These are phyloP conservation scores for Xylaria multiplex DNA, from an alignment of 2,329 filamentous ascomycete species.

Conservation along the genomic window DNA sequence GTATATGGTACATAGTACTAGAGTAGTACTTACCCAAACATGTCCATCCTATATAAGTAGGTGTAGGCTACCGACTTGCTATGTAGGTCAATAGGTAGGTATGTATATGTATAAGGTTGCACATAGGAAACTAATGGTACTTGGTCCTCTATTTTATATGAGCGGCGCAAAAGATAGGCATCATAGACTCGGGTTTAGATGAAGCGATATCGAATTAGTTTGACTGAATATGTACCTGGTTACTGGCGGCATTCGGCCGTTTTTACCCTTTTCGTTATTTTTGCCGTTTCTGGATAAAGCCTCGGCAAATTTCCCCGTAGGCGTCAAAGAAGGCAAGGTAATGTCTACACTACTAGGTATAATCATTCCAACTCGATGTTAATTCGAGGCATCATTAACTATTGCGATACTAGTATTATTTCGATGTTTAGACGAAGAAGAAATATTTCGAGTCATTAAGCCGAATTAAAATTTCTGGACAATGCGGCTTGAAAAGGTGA, in stretches of 20 bases:
- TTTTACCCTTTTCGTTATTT: conserved; percentile 2
- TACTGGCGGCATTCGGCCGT: conserved; percentile 27
- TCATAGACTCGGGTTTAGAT: no score
- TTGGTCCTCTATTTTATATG: no score
- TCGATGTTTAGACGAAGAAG: background rate
- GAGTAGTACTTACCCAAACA: no score
- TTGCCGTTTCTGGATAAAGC: conserved; percentile 32
- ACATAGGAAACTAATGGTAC: no score
- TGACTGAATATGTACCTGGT: background rate
- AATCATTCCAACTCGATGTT: background rate
- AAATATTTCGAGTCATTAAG: conserved; percentile 2
- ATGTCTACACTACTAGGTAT: background rate
- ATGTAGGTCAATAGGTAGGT: no score
- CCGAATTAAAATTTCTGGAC: background rate
- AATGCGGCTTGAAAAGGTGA: background rate
- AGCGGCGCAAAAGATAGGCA: no score
- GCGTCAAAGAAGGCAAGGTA: background rate
- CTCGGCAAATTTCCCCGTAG: conserved; percentile 28
- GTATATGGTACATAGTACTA: background rate
- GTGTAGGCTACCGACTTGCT: no score
- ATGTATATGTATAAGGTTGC: no score
- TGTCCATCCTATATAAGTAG: no score
- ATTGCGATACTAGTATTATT: background rate
- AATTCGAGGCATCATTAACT: background rate
- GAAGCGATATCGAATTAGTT: no score